Percentiles rank a stretch among this genome's conserved stretches.
Evolutionary conservation across 2,329 filamentous ascomycete genomes (phyloP).

Genomic region (Botryotinia narcissicola): DNA sequence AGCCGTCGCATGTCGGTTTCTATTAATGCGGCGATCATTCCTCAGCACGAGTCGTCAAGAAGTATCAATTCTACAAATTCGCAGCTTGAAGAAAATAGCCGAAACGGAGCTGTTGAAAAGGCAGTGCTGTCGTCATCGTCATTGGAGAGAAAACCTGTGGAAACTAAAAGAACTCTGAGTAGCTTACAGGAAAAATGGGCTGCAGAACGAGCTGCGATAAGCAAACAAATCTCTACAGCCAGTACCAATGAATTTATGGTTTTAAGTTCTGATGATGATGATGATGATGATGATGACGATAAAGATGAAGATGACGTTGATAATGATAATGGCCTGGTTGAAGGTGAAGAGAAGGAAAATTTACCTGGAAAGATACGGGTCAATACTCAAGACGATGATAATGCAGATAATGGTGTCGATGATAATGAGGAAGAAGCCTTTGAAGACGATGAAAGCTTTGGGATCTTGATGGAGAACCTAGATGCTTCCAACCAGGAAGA

Average conservation of each 20-base stretch:
- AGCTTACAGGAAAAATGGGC: slow-evolving; percentile 29
- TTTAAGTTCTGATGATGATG: slow-evolving; percentile 30
- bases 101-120: neutral
- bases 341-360: slow-evolving; percentile 36
- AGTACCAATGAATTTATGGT: slow-evolving; percentile 29
- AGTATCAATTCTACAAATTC: neutral
- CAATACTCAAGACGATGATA: neutral
- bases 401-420: neutral
- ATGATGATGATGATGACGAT: slow-evolving; percentile 23
- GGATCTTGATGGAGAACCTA: slow-evolving; percentile 37
- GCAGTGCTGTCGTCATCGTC: slow-evolving; percentile 25
- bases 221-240: slow-evolving; percentile 29
- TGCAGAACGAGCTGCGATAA: slow-evolving; percentile 33
- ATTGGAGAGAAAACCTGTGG: slow-evolving; percentile 29
- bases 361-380: neutral
- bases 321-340: slow-evolving; percentile 33
- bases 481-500: slow-evolving; percentile 32
- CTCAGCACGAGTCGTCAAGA: slow-evolving; percentile 8
- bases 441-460: slow-evolving; percentile 37
- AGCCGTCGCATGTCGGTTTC: slow-evolving; percentile 17
- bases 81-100: neutral
- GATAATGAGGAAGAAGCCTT: slow-evolving; percentile 13
- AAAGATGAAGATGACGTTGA: slow-evolving; percentile 15
- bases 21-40: neutral
- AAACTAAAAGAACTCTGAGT: slow-evolving; percentile 20